Percentiles rank a stretch among this genome's conserved stretches.
These are phyloP conservation scores for Naematelia encephala DNA, from an alignment of 768 basidiomycete species.

Conservation along the genomic window DNA sequence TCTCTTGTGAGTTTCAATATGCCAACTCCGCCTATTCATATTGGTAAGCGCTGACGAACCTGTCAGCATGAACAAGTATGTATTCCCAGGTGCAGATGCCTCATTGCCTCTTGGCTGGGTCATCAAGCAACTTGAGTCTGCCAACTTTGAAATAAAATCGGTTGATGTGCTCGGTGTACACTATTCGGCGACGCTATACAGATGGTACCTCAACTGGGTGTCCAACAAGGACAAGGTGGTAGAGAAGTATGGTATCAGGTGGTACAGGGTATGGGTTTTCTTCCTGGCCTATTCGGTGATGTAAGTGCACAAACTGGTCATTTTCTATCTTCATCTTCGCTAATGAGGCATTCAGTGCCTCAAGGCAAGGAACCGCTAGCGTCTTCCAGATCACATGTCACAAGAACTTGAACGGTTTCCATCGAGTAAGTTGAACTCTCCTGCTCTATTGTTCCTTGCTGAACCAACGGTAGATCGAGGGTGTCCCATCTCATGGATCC, in stretches of 20 bases:
- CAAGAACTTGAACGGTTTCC: conserved; percentile 96
- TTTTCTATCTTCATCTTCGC: neutral
- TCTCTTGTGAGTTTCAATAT: conserved; percentile 37
- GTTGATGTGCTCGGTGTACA: conserved; percentile 96
- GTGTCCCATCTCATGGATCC: conserved; percentile 66
- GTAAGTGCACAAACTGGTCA: conserved; percentile 19
- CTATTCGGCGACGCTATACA: conserved; percentile 74
- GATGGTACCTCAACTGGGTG: conserved; percentile 98
- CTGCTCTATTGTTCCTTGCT: neutral
- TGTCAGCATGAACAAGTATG: conserved; percentile 59
- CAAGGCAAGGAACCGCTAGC: conserved; percentile 81
- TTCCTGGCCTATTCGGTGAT: conserved; percentile 95
- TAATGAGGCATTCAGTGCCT: conserved; percentile 37
- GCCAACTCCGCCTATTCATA: neutral
- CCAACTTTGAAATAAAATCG: conserved; percentile 95
- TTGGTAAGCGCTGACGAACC: neutral
- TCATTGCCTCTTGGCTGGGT: conserved; percentile 96
- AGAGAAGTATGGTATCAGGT: conserved; percentile 83
- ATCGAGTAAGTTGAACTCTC: conserved; percentile 55
- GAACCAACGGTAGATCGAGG: conserved; percentile 58
- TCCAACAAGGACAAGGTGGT: conserved; percentile 84
- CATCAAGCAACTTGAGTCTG: conserved; percentile 68
- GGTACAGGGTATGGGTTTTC: conserved; percentile 95
- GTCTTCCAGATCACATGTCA: conserved; percentile 97
- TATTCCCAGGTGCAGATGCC: conserved; percentile 98